Evolutionary conservation across 495 filamentous ascomycete genomes (phyloP).

Genomic region (Xylaria acuta): DNA sequence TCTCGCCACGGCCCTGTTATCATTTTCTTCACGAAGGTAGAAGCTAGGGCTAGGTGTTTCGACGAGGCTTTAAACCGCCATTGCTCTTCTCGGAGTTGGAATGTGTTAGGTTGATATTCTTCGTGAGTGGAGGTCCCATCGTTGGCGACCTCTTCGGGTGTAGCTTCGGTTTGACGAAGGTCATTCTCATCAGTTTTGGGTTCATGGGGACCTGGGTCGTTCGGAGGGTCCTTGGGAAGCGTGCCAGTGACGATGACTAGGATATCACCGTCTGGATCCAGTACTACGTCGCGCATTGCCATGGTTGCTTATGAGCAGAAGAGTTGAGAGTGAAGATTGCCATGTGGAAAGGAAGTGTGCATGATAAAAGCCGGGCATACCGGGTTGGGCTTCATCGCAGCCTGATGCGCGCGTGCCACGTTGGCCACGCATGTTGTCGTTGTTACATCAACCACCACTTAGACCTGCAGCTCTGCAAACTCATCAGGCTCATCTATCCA

Average conservation of each 20-base stretch:
- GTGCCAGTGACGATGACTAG: constrained; percentile 10
- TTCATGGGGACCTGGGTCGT: neutral
- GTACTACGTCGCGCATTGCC: neutral
- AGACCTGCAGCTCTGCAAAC: neutral
- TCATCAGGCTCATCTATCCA: neutral
- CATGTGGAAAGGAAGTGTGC: neutral
- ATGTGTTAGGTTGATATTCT: neutral
- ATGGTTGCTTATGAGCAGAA: neutral
- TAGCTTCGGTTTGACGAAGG: neutral
- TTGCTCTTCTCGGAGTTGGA: neutral
- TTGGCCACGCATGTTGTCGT: constrained; percentile 2
- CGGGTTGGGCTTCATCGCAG: constrained; percentile 5
- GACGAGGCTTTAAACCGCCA: constrained; percentile 55
- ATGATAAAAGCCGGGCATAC: neutral
- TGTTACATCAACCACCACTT: neutral
- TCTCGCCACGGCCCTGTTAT: constrained; percentile 48
- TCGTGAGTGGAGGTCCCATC: neutral
- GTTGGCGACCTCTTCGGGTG: neutral
- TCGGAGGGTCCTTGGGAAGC: neutral
- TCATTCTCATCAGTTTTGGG: neutral
- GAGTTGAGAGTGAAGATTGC: neutral
- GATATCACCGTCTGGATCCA: constrained; percentile 23
- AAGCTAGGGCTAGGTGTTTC: constrained; percentile 57
- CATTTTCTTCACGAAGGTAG: constrained; percentile 52
- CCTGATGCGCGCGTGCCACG: constrained; percentile 3